Conservation (phyloP, 2,329 filamentous ascomycete genomes). For the Penicillium sp. region DNA sequence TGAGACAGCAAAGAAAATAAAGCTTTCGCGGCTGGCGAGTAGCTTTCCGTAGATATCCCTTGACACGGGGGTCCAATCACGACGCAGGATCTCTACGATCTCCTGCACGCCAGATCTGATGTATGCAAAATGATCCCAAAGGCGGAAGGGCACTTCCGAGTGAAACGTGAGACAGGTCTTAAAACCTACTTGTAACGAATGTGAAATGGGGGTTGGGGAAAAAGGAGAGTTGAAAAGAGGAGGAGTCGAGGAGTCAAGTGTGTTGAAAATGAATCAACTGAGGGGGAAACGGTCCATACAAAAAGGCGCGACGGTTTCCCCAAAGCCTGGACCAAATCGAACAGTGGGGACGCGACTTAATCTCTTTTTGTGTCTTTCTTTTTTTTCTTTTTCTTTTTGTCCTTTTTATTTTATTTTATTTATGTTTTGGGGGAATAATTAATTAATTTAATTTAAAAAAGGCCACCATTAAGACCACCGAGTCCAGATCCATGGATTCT, state of each 20-base stretch:
- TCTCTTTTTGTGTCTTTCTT: not conserved
- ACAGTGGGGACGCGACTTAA: slow-evolving; percentile 1
- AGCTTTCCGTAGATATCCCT: slow-evolving; percentile 4
- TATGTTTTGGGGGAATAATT: too few relatives aligned
- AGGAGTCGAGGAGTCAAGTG: not conserved
- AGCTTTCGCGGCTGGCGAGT: slow-evolving; percentile 5
- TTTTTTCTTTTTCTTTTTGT: not conserved
- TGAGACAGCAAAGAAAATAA: slow-evolving; percentile 8
- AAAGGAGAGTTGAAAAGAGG: not conserved
- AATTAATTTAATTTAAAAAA: not conserved
- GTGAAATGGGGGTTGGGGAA: not conserved
- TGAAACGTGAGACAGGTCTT: slow-evolving; percentile 16
- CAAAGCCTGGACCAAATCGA: not conserved
- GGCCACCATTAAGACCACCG: not conserved
- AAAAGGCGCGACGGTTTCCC: not conserved
- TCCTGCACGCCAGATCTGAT: slow-evolving; percentile 16
- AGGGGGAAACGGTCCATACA: slow-evolving; percentile 6
- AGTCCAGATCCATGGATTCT: slow-evolving; percentile 11
- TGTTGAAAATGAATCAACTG: not conserved
- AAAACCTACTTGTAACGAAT: slow-evolving; percentile 1
- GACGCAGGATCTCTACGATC: slow-evolving; percentile 2
- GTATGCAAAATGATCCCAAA: slow-evolving; percentile 8
- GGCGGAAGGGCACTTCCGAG: slow-evolving; percentile 5
- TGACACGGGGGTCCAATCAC: slow-evolving; percentile 5
- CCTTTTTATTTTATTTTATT: not conserved